These are phyloP conservation scores for Hamigera avellanea DNA, from an alignment of 495 filamentous ascomycete species.

Conservation along the genomic window DNA sequence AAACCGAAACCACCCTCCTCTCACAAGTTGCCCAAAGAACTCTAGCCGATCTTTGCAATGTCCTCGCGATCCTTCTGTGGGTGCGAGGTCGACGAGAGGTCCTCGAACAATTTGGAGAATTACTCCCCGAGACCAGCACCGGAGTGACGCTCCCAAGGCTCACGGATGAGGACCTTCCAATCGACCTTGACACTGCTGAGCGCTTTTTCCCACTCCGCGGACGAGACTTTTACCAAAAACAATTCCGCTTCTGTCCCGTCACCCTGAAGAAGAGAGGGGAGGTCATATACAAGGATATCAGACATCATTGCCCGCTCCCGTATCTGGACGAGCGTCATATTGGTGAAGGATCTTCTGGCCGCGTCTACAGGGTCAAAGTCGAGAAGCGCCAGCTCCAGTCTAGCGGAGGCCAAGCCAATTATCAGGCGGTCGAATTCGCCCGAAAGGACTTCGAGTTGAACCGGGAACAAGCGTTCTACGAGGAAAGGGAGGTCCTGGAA, in stretches of 20 bases:
- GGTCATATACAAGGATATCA: constrained; percentile 3
- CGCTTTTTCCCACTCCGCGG: constrained; percentile 1
- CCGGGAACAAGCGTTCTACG: constrained; percentile 4
- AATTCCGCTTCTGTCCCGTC: constrained; percentile 10
- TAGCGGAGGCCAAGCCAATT: not conserved
- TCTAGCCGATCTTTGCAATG: not conserved
- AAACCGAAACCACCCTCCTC: not conserved
- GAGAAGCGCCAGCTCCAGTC: constrained; percentile 5
- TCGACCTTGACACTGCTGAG: constrained; percentile 1
- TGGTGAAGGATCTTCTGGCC: constrained; percentile 6
- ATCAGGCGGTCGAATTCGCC: constrained; percentile 1
- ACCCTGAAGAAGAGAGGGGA: constrained; percentile 4
- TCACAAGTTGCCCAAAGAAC: not conserved
- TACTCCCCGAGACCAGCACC: not conserved
- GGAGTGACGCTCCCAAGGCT: not conserved
- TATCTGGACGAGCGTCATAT: constrained; percentile 6
- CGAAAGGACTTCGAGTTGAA: constrained; percentile 9
- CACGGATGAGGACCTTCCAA: constrained; percentile 4
- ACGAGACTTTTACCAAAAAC: constrained; percentile 4
- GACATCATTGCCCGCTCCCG: constrained; percentile 5
- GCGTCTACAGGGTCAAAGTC: constrained; percentile 8
- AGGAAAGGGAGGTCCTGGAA: constrained; percentile 4
- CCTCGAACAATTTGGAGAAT: not conserved
- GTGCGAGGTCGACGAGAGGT: not conserved
- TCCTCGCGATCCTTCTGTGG: not conserved